Evolutionary conservation across 495 filamentous ascomycete genomes (phyloP), one percentile per base, ranked within the genome.

Genomic region (Rusavskia elegans): DNA sequence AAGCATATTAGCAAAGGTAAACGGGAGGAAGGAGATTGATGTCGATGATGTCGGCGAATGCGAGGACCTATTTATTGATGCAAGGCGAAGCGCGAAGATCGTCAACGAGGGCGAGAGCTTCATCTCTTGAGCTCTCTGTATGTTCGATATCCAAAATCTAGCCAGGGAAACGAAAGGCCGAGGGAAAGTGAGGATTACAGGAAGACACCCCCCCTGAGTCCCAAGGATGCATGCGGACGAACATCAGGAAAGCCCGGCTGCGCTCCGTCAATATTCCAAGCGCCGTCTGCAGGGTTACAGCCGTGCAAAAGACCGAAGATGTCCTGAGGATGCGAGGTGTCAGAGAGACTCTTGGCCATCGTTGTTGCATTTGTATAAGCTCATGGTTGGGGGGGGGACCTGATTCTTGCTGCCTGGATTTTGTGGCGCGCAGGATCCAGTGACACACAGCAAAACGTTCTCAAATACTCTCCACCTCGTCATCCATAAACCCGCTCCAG

Each of bases 51-150:
- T 96, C 49, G 76, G 72, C n/a, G 89, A 96, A 66, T 89, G 85
- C 65, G 83, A 87, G 67, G 84, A 85, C 57, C 69, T 96, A 40
- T 96, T 96, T 71, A 76, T 93, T 56, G 89, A 96, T 67, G 86
- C 88, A 14, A 80, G 83, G 59, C 77, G 88, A 53, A 95, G 88
- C 65, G 87, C 89, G 48, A 64, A 65, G 46, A 75, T 87, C 55
- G 76, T 87, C 61, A 75, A 67, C 61, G 73, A 77, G 66, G 81
- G 80, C 55, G 72, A 74, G 51, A 73, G 71, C 45, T 87, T 81
- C 67, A 75, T 87, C 52, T 69, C 66, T 57, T 81, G 63, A 63
- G 20, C 4, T 42, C n/a, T 21, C 20, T 6, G 20, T 42, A 13
- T 35, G 6, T 35, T 19, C 20, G n/a, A 21, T 19, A 7, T 1